A percentile compares a stretch with the other conserved stretches of the same genome.
Conservation (phyloP, 495 filamentous ascomycete species). For the Hyaloscypha hepaticicola region DNA sequence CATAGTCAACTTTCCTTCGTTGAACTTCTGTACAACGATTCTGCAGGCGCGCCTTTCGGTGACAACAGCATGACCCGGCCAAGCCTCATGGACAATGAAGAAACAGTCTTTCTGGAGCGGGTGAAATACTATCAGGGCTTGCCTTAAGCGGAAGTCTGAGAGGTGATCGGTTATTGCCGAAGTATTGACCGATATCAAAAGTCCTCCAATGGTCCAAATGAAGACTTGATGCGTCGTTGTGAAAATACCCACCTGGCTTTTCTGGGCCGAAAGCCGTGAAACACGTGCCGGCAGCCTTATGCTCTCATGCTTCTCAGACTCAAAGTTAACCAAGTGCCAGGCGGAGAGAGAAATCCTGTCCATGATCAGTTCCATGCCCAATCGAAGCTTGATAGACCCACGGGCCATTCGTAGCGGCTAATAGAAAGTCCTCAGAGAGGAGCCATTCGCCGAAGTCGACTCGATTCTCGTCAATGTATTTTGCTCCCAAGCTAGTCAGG, state of each 20-base stretch:
- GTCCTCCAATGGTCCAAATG: constrained; percentile 26
- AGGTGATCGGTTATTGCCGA: neutral
- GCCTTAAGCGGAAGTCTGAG: neutral
- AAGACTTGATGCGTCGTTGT: constrained; percentile 13
- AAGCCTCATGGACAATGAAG: neutral
- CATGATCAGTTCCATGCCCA: neutral
- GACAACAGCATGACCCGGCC: neutral
- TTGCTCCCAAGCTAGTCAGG: neutral
- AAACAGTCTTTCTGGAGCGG: neutral
- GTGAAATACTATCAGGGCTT: neutral
- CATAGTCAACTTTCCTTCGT: neutral
- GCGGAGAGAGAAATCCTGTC: neutral
- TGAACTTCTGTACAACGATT: neutral
- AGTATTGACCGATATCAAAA: constrained; percentile 5
- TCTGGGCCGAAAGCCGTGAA: neutral
- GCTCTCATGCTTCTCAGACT: neutral
- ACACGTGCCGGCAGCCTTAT: constrained; percentile 18
- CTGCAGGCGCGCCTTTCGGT: neutral
- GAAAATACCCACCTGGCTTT: constrained; percentile 22
- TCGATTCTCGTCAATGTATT: constrained; percentile 19
- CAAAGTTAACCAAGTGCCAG: neutral
- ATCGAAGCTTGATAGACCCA: constrained; percentile 3
- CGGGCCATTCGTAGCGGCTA: constrained; percentile 9
- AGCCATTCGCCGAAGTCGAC: constrained; percentile 7
- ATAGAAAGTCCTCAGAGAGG: constrained; percentile 23